Percentiles rank a stretch among this genome's conserved stretches.
Evolutionary conservation across 164 flowering plant genomes (phyloP).

Genomic region (Aristolochia californica): DNA sequence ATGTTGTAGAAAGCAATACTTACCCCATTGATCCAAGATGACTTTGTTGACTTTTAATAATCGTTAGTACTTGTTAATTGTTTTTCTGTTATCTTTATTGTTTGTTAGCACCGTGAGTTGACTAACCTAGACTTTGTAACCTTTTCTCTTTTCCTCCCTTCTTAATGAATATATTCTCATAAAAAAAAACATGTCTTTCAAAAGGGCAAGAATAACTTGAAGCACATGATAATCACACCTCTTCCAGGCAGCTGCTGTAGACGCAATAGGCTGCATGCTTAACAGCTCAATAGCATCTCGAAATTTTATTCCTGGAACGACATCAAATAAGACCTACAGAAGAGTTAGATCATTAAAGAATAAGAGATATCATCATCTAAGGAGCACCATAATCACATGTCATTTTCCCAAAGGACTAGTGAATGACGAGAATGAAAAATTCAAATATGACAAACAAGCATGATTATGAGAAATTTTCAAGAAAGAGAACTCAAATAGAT

Average conservation of each 20-base stretch:
- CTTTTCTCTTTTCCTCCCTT: no score
- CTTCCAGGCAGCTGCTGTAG: slow-evolving; percentile 67
- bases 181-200: neutral
- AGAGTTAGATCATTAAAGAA: slow-evolving; percentile 3
- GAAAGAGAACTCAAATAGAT: no score
- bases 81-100: no score
- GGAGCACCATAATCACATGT: neutral
- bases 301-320: slow-evolving; percentile 80
- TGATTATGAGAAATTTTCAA: no score
- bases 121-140: no score
- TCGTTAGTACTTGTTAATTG: no score
- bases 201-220: neutral
- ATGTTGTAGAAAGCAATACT: no score
- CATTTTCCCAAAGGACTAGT: neutral
- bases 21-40: no score
- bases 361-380: neutral
- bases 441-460: neutral
- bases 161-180: no score
- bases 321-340: slow-evolving; percentile 87
- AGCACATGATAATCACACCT: slow-evolving; percentile 29
- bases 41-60: no score
- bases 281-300: slow-evolving; percentile 87
- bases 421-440: neutral
- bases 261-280: slow-evolving; percentile 90
- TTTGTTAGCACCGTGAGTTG: no score